These are phyloP conservation scores for Phytopythium cucurbitacearum DNA, from an alignment of 352 stramenopile genomes.

Conservation along the genomic window DNA sequence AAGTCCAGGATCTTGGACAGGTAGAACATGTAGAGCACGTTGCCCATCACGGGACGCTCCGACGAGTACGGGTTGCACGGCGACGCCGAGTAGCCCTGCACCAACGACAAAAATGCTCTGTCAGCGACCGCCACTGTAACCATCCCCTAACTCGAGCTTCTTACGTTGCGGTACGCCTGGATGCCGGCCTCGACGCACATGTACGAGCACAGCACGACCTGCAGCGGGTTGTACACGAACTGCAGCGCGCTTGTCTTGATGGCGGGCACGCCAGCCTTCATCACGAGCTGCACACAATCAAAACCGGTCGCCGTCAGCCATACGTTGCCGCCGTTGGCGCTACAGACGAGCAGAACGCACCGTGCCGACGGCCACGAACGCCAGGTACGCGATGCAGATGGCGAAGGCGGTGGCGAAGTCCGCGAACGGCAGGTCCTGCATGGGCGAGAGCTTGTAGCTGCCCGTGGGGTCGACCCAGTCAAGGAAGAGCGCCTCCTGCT, in stretches of 20 bases:
- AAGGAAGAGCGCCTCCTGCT: constrained; percentile 42
- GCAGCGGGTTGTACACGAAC: constrained; percentile 94
- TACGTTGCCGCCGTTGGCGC: not conserved
- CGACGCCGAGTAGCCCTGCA: constrained; percentile 65
- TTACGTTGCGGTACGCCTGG: constrained; percentile 82
- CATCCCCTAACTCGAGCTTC: constrained; percentile 1
- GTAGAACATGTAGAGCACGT: constrained; percentile 96
- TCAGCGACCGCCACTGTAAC: too few species aligned
- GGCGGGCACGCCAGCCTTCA: constrained; percentile 43
- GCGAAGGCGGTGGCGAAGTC: constrained; percentile 55
- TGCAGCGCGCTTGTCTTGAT: constrained; percentile 70
- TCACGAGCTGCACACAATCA: constrained; percentile 23
- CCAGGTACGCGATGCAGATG: constrained; percentile 58
- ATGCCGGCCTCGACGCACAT: constrained; percentile 90
- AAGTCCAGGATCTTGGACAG: constrained; percentile 92
- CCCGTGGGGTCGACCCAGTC: constrained; percentile 50
- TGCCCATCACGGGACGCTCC: constrained; percentile 81
- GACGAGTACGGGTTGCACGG: constrained; percentile 88
- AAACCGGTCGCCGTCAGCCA: not conserved
- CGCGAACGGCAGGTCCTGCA: constrained; percentile 55
- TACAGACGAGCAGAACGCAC: constrained; percentile 7
- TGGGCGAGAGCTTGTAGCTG: constrained; percentile 57
- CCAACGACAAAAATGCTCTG: not conserved
- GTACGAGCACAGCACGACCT: constrained; percentile 93
- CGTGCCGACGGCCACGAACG: constrained; percentile 66